A percentile compares a stretch with the other conserved stretches of the same genome.
phyloP scores from a whole-genome alignment of 345 rosid genomes.

The Populus nigra region DNA sequence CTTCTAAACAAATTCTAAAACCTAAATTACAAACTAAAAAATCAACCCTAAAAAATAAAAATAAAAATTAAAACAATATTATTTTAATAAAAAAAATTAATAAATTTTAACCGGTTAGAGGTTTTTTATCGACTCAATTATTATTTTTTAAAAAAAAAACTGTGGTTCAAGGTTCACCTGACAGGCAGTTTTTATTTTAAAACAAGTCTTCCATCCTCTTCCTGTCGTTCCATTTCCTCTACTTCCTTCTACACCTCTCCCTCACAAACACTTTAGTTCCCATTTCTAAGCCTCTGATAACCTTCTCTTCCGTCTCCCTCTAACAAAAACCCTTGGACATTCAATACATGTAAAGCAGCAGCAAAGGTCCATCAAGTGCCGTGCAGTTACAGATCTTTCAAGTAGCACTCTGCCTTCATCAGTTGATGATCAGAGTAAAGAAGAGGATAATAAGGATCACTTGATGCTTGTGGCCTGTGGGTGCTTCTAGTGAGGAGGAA shows the following conservation, averaged over 20 bases:
- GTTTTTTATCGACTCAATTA: too few species aligned
- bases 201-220: neutral
- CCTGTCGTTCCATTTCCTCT: neutral
- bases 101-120: too few species aligned
- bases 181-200: too few species aligned
- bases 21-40: too few species aligned
- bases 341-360: neutral
- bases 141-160: too few species aligned
- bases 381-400: conserved; percentile 35
- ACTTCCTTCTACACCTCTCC: neutral
- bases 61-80: too few species aligned
- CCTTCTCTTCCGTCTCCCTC: conserved; percentile 7
- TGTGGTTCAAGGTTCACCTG: too few species aligned
- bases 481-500: conserved; percentile 34
- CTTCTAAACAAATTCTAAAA: accelerated
- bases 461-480: conserved; percentile 25
- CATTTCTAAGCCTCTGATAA: conserved; percentile 13
- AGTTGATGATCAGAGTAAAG: conserved; percentile 9
- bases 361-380: conserved; percentile 13
- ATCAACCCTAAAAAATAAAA: too few species aligned
- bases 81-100: too few species aligned
- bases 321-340: neutral
- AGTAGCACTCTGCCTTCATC: conserved; percentile 2
- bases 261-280: conserved; percentile 11
- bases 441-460: conserved; percentile 24